Evolutionary conservation across 805 yeast genomes (phyloP), one percentile per base, ranked within the genome.

Genomic region (Yamadazyma scolyti): DNA sequence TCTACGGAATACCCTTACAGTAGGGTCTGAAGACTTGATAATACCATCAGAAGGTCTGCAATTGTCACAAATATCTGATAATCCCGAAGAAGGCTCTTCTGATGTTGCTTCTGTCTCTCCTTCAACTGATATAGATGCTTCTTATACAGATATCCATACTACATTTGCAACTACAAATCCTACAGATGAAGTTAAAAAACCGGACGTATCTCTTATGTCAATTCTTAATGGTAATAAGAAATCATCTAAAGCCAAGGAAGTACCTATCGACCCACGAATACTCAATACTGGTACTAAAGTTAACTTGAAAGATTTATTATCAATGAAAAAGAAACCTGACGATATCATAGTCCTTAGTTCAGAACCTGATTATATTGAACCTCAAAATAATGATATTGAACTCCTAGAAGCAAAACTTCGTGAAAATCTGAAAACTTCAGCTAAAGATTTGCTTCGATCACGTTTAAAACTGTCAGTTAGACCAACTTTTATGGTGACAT

Each of bases 401-500:
- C 26, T 25, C 5, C 31, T 49, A n/a, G 61, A 54, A 26, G 21
- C 46, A 2, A 47, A 42, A 54, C 4, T 54, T 31, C 25, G 23
- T 6, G 28, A 40, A n/a, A n/a, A n/a, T n/a, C n/a, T n/a, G 30
- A 52, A 22, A 43, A 58, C 29, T 1, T 48, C 62, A 9, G 56
- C 64, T 25, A 58, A 51, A 28, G 72, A 73, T 40, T 54, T 77
- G 3, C 71, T 74, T 41, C 44, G 4, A 22, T 23, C 20, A 23
- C 27, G 10, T n/a, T 16, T 11, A 29, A 15, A 23, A 21, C 20
- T 17, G 21, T 24, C 20, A 12, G 30, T 15, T 16, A n/a, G n/a
- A n/a, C n/a, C n/a, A n/a, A n/a, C n/a, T n/a, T n/a, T 24, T 13
- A 18, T 34, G 25, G 54, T 59, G 5, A 49, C 51, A 2, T 40